phyloP scores from a whole-genome alignment of 345 rosid genomes.

The Syzygium oleosum region DNA sequence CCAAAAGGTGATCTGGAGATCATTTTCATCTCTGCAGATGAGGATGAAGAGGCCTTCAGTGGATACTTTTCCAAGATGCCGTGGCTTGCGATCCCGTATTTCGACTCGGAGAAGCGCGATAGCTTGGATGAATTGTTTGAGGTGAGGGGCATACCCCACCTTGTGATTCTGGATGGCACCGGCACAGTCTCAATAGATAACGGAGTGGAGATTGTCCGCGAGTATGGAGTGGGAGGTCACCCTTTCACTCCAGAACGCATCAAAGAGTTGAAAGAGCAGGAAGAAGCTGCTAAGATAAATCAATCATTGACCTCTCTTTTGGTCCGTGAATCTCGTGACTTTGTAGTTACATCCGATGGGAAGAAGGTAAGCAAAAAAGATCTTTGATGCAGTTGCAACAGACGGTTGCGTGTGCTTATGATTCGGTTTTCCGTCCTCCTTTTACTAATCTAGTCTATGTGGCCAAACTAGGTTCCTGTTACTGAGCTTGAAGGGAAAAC shows the following conservation, averaged over 20 bases:
- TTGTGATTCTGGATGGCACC: conserved; percentile 56
- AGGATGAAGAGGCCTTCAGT: conserved; percentile 45
- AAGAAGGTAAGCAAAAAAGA: conserved; percentile 27
- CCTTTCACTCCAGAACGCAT: conserved; percentile 60
- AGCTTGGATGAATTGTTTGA: conserved; percentile 39
- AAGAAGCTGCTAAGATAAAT: conserved; percentile 43
- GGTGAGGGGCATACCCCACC: conserved; percentile 69
- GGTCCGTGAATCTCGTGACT: conserved; percentile 45
- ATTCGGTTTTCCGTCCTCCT: neutral
- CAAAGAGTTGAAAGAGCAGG: conserved; percentile 51
- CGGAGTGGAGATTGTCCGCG: conserved; percentile 46
- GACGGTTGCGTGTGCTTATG: neutral
- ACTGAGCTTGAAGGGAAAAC: conserved; percentile 14
- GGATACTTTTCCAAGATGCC: conserved; percentile 73
- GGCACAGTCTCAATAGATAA: conserved; percentile 33
- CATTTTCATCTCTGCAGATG: conserved; percentile 50
- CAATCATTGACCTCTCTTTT: conserved; percentile 54
- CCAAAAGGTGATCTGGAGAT: conserved; percentile 42
- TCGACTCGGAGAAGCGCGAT: conserved; percentile 49
- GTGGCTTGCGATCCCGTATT: conserved; percentile 79
- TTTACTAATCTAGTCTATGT: neutral
- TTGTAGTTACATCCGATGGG: conserved; percentile 42
- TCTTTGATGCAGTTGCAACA: neutral
- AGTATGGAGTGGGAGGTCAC: conserved; percentile 54
- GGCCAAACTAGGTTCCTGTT: conserved; percentile 1